Conservation (phyloP, 2,329 filamentous ascomycete genomes). For the Rutstroemia sp. region DNA sequence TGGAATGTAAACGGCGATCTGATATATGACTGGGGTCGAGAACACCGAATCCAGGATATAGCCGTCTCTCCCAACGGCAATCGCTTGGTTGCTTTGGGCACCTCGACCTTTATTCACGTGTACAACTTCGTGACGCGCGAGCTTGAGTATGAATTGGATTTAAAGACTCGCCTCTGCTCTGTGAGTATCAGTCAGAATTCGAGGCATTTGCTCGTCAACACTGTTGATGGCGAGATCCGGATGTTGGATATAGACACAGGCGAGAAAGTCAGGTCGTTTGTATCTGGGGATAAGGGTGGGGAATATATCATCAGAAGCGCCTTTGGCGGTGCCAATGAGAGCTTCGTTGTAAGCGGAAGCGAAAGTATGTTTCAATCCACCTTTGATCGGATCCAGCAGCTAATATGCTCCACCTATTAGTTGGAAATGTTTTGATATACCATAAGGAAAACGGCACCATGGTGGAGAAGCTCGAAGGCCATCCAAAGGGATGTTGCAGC, state of each 20-base stretch:
- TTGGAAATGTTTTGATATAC: slow-evolving; percentile 76
- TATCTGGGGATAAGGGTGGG: slow-evolving; percentile 63
- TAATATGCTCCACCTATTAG: slow-evolving; percentile 29
- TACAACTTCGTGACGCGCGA: slow-evolving; percentile 73
- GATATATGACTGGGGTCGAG: slow-evolving; percentile 58
- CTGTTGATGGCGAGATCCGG: slow-evolving; percentile 67
- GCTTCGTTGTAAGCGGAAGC: slow-evolving; percentile 85
- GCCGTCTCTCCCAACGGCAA: slow-evolving; percentile 75
- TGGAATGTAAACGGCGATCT: slow-evolving; percentile 60
- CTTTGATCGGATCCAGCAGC: background rate
- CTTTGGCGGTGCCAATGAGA: slow-evolving; percentile 87
- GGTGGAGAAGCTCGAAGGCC: slow-evolving; percentile 70
- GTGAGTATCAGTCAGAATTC: slow-evolving; percentile 77
- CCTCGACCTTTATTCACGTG: slow-evolving; percentile 63
- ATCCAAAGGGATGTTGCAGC: slow-evolving; percentile 72
- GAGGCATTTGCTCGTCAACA: slow-evolving; percentile 74
- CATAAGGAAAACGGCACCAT: slow-evolving; percentile 73
- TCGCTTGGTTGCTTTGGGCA: slow-evolving; percentile 72
- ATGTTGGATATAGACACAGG: slow-evolving; percentile 71
- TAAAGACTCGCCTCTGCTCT: slow-evolving; percentile 66
- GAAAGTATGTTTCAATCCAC: slow-evolving; percentile 56
- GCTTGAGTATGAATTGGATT: slow-evolving; percentile 65
- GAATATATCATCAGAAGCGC: slow-evolving; percentile 72
- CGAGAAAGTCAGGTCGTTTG: slow-evolving; percentile 64
- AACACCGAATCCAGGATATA: slow-evolving; percentile 74